phyloP scores from a whole-genome alignment of 352 stramenopile species.

The Phytophthora hybrid region DNA sequence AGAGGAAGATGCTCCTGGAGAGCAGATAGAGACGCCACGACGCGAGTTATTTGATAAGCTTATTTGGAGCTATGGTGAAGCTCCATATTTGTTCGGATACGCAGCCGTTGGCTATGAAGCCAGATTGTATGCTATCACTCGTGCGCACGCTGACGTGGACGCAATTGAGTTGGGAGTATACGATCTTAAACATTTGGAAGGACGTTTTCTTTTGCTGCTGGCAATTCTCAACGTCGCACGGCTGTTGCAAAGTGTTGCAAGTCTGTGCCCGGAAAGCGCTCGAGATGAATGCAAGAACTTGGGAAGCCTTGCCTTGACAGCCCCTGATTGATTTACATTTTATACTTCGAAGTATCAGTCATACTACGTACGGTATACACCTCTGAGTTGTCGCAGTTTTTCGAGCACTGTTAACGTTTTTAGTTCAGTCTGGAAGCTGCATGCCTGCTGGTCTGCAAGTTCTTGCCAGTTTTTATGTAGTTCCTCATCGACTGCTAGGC shows the following conservation, averaged over 20 bases:
- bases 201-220: not conserved
- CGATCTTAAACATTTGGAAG: slow-evolving; percentile 9
- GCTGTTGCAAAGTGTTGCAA: not conserved
- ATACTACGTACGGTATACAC: not conserved
- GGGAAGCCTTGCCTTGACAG: no score
- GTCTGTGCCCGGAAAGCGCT: not conserved
- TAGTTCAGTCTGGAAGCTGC: slow-evolving; percentile 43
- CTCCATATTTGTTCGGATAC: slow-evolving; percentile 51
- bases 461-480: slow-evolving; percentile 14
- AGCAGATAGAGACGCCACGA: slow-evolving; percentile 30
- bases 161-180: slow-evolving; percentile 23
- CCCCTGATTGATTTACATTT: slow-evolving; percentile 3
- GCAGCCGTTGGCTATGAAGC: slow-evolving; percentile 41
- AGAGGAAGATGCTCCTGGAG: slow-evolving; percentile 27
- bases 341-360: not conserved
- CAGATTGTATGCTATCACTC: slow-evolving; percentile 32
- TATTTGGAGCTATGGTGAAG: slow-evolving; percentile 42
- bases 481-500: not conserved
- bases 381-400: slow-evolving; percentile 40
- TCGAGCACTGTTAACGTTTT: slow-evolving; percentile 26
- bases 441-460: slow-evolving; percentile 20
- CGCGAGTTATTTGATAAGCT: slow-evolving; percentile 35
- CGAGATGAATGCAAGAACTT: slow-evolving; percentile 27
- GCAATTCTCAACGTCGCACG: not conserved
- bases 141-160: slow-evolving; percentile 10